Evolutionary conservation across 768 basidiomycete species (phyloP), one percentile per base, ranked within the genome.

Genomic region (Daedalea quercina): DNA sequence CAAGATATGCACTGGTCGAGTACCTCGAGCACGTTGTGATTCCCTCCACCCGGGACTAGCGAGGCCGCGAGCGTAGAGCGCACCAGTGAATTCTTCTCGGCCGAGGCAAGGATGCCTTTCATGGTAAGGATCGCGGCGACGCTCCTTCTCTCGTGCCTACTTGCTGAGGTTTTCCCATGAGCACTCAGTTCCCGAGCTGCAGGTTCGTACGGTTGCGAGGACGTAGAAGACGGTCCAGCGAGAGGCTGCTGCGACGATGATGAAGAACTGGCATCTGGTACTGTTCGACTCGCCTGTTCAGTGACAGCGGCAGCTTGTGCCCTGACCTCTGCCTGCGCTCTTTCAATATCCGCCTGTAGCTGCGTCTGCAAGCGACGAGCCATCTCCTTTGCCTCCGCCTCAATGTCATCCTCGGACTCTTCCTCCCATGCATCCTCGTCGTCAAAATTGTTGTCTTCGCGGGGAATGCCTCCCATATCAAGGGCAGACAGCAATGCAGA

Each of bases 341-440:
- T 84, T 61, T 70, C 80, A 46, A 90, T 84, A 59, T 87, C 85
- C 2, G 87, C 88, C 80, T 82, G 84, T 6, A 90, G 73, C 54
- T 90, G 81, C 57, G 85, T 85, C n/a, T 84, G 82, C 26, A 91
- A 69, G 24, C 83, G 73, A 44, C 84, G 76, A 3, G 85, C 85
- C 59, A 87, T 87, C 60, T 84, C 86, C 57, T 84, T 79, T 2
- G 86, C 87, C 53, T 87, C 82, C 3, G 84, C 85, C 23, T 83
- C 80, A 22, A 79, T 77, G 60, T 72, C 67, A 31, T 79, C 78
- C 34, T 83, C 81, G 2, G 80, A 81, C 17, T 81, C 81, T 3
- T 81, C 79, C 8, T 79, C 78, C 1, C 75, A 76, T 20, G 74
- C 71, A 1, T 73, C 77, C 33, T 77, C 75, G 26, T 71, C 69